A percentile compares a stretch with the other conserved stretches of the same genome.
Evolutionary conservation across 768 basidiomycete species (phyloP).

Genomic region (Tulasnella sp.): DNA sequence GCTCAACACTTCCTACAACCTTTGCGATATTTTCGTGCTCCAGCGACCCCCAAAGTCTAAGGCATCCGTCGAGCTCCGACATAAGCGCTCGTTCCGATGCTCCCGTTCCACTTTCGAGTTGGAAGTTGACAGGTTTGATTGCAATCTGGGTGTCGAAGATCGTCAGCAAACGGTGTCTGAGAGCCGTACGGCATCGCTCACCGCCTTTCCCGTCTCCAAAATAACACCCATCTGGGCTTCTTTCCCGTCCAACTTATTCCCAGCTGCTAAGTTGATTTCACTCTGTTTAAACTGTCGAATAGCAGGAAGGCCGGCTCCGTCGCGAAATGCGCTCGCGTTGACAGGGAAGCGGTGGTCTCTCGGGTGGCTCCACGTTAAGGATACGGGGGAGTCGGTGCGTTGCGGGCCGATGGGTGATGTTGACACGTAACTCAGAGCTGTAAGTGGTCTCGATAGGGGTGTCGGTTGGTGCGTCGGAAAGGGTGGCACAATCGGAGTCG

Average conservation of each 20-base stretch:
- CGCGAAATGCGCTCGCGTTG: no score
- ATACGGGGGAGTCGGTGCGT: no score
- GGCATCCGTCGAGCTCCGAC: background rate
- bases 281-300: background rate
- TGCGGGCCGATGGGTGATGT: no score
- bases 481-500: no score
- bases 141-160: background rate
- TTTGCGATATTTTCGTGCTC: background rate
- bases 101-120: background rate
- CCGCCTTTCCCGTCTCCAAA: background rate
- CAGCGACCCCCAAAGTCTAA: background rate
- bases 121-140: background rate
- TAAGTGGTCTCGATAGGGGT: no score
- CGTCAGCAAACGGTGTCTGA: background rate
- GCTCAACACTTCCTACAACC: background rate
- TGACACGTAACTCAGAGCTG: no score
- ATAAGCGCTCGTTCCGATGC: background rate
- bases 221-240: background rate
- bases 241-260: background rate
- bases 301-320: background rate
- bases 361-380: no score
- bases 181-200: background rate
- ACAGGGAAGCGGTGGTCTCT: no score
- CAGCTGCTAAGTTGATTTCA: background rate
- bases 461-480: no score